These are phyloP conservation scores for Ceratocystis albifundus DNA, from an alignment of 2,329 filamentous ascomycete species.

Conservation along the genomic window DNA sequence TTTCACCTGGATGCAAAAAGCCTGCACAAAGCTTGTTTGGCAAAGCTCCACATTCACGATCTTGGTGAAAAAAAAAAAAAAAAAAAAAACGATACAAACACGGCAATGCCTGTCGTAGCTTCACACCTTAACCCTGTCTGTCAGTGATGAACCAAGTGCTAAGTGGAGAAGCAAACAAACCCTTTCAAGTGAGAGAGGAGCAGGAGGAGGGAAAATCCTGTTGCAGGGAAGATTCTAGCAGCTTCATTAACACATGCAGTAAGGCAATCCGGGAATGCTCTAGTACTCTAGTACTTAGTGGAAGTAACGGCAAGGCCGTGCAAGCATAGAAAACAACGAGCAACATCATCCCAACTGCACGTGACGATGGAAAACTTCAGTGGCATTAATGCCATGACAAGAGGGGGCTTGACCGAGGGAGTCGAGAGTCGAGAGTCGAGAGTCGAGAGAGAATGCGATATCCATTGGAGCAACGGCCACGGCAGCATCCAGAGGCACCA, in stretches of 20 bases:
- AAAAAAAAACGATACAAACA: no score
- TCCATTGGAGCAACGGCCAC: neutral
- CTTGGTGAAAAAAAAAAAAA: neutral
- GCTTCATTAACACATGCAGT: neutral
- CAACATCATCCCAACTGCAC: neutral
- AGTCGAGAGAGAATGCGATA: no score
- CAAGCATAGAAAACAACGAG: neutral
- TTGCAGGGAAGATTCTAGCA: neutral
- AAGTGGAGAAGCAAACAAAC: neutral
- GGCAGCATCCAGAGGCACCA: neutral
- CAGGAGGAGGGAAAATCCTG: neutral
- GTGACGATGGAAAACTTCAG: neutral
- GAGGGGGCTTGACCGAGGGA: no score
- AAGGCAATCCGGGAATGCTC: neutral
- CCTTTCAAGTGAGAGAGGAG: neutral
- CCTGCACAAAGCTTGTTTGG: neutral
- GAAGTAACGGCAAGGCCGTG: neutral
- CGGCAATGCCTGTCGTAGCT: neutral
- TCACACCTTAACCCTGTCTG: neutral
- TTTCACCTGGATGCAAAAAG: neutral
- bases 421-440: no score
- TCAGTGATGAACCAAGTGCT: neutral
- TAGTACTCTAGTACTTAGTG: neutral
- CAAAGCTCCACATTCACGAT: neutral
- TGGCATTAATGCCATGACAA: no score